Evolutionary conservation across 2,329 filamentous ascomycete genomes (phyloP), one percentile per base, ranked within the genome.

Genomic region (Penicillium janthinellum): DNA sequence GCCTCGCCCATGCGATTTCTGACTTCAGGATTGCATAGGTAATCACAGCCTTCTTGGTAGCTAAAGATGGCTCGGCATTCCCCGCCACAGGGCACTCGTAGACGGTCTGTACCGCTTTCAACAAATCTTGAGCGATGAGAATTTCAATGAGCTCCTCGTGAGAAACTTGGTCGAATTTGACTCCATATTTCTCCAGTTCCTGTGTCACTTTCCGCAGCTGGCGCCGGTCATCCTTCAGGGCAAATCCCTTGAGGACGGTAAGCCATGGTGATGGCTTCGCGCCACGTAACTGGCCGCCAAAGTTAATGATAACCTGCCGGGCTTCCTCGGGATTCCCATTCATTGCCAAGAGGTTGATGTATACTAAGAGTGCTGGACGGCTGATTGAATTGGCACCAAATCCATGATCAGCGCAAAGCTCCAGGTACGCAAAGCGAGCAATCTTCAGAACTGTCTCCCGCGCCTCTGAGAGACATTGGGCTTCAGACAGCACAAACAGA

Each of bases 31-130:
- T 80, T 54, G 86, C 87, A 65, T 88, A 87, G 42, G 80, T 80
- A 39, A 91, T 75, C n/a, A 89, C 74, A 42, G 82, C 81, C 51
- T 78, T 74, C 63, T 86, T 84, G 0, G 85, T 80, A 12, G 72
- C 64, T 5, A 79, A 67, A 12, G 78, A 80, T 1, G 83, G 81
- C 58, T 74, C 69, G 42, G 73, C 66, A 20, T 72, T 72, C 31
- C 70, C 72, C 14, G 76, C 68, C 3, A 87, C 77, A 1, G 83
- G 79, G 62, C 83, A 84, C 22, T 83, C 76, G 67, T 90, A 92
- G 85, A 92, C 91, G 12, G 79, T 72, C 69, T 89, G 88, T 2
- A 88, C 88, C 61, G 85, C 83, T n/a, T 81, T 73, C 4, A 89
- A 70, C 49, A 86, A 79, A 64, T 87, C 78, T 47, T 80, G 81